These are phyloP conservation scores for Hanseniaspora thailandica DNA, from an alignment of 805 yeast genomes.

Conservation along the genomic window DNA sequence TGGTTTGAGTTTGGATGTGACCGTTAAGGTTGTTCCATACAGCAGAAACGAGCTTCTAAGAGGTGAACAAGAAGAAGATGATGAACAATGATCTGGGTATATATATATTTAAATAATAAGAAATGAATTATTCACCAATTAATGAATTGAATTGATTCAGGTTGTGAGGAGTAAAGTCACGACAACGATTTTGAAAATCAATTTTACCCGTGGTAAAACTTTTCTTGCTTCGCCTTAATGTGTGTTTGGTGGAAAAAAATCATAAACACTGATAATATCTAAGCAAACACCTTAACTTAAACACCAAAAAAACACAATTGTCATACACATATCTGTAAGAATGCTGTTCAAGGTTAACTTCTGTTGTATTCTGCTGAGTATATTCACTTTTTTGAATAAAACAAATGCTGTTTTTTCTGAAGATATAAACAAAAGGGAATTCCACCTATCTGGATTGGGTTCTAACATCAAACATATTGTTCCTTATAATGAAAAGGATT, in stretches of 20 bases:
- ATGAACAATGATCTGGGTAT: too few relatives aligned
- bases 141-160: too few relatives aligned
- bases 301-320: not conserved
- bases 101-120: not conserved
- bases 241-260: too few relatives aligned
- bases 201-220: too few relatives aligned
- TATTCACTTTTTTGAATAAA: not conserved
- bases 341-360: not conserved
- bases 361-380: not conserved
- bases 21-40: slow-evolving; percentile 28
- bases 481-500: slow-evolving; percentile 8
- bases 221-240: too few relatives aligned
- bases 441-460: slow-evolving; percentile 42
- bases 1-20: slow-evolving; percentile 28
- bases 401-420: slow-evolving; percentile 34
- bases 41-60: slow-evolving; percentile 16
- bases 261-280: too few relatives aligned
- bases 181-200: too few relatives aligned
- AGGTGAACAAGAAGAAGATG: slow-evolving; percentile 7
- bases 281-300: too few relatives aligned
- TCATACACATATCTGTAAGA: not conserved
- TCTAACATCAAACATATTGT: slow-evolving; percentile 14
- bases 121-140: too few relatives aligned
- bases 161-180: too few relatives aligned
- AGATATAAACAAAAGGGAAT: slow-evolving; percentile 45